Percentiles rank a stretch among this genome's conserved stretches.
phyloP scores from a whole-genome alignment of 1,139 yeast genomes.

The Kurtzmaniella natalensis region DNA sequence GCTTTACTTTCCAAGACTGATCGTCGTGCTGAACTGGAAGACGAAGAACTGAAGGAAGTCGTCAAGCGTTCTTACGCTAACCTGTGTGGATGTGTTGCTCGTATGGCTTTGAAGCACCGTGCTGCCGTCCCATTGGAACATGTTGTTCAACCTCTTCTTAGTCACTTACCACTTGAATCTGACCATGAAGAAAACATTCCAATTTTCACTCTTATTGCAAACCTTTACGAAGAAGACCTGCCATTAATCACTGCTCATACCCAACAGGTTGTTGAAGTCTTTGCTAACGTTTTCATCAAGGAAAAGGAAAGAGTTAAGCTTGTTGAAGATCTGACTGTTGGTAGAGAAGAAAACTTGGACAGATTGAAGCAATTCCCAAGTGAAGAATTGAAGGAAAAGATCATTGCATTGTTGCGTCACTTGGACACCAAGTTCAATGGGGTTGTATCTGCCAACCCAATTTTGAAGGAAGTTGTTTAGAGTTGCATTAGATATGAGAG shows the following conservation, averaged over 20 bases:
- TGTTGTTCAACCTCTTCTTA: slow-evolving; percentile 70
- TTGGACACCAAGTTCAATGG: slow-evolving; percentile 65
- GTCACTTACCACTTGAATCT: slow-evolving; percentile 79
- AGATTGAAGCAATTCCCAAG: slow-evolving; percentile 73
- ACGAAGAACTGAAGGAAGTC: slow-evolving; percentile 76
- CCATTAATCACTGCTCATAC: slow-evolving; percentile 54
- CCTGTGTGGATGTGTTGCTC: slow-evolving; percentile 95
- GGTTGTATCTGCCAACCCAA: slow-evolving; percentile 51
- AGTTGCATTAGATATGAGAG: slow-evolving; percentile 1
- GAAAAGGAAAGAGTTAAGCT: slow-evolving; percentile 69
- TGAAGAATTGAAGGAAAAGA: slow-evolving; percentile 60
- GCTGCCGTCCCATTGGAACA: slow-evolving; percentile 74
- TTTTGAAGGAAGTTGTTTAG: slow-evolving; percentile 48
- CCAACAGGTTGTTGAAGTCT: slow-evolving; percentile 60
- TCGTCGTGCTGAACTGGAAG: slow-evolving; percentile 58
- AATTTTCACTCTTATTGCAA: slow-evolving; percentile 71
- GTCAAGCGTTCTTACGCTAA: slow-evolving; percentile 85
- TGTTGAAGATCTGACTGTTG: slow-evolving; percentile 69
- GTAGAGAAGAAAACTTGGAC: slow-evolving; percentile 78
- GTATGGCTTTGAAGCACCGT: slow-evolving; percentile 77
- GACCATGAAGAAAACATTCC: slow-evolving; percentile 94
- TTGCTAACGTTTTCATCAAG: slow-evolving; percentile 67
- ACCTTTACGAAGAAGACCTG: slow-evolving; percentile 64
- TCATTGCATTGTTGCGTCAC: slow-evolving; percentile 67
- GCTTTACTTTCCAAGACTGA: slow-evolving; percentile 77